Base-by-base conservation (phyloP, 371 early-diverging fungal genomes). In the Synchytrium microbalum region DNA sequence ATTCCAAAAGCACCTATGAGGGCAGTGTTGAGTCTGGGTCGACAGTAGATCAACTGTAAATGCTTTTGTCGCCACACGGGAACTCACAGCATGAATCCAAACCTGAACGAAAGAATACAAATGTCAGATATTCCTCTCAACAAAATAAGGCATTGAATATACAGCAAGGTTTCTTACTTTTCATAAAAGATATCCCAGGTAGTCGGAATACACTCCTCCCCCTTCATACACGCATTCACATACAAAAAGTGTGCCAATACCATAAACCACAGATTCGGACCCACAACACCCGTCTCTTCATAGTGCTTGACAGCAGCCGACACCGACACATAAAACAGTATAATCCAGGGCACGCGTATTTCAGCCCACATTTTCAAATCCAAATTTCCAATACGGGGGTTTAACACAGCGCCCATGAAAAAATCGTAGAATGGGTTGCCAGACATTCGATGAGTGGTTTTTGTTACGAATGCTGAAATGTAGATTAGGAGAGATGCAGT, bases 141-240 rank as follows among this genome's bases (percentile, higher is more conserved):
- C 81, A n/a, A n/a, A n/a, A n/a, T 38, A 38, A 5, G 19, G 19
- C 46, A 38, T 38, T 38, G 46, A 38, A 38, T 38, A n/a, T n/a
- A 79, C 25, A 84, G 69, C 84, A 84, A 81, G 71, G 78, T 81
- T 38, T 82, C 83, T 76, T 68, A 54, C 55, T 62, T 60, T 16
- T 30, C 29, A 26, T 60, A 54, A 2, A 57, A 25, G 33, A 32
- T 54, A 54, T 32, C 14, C 84, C 86, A 87, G 31, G 88, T 84
- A 2, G 87, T 85, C 61, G 85, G 82, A 52, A 87, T 85, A 71
- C 88, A 88, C 68, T 88, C 88, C 70, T 88, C 88, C 67, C 87
- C 87, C 77, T 88, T 87, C 66, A 81, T 84, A 70, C 86, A 87
- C 27, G 87, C 86, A 71, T 87, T 86, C 24, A 79, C 76, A 61